Evolutionary conservation across 2,329 filamentous ascomycete genomes (phyloP).

Genomic region (Ophiocordyceps camponoti-rufipedis): DNA sequence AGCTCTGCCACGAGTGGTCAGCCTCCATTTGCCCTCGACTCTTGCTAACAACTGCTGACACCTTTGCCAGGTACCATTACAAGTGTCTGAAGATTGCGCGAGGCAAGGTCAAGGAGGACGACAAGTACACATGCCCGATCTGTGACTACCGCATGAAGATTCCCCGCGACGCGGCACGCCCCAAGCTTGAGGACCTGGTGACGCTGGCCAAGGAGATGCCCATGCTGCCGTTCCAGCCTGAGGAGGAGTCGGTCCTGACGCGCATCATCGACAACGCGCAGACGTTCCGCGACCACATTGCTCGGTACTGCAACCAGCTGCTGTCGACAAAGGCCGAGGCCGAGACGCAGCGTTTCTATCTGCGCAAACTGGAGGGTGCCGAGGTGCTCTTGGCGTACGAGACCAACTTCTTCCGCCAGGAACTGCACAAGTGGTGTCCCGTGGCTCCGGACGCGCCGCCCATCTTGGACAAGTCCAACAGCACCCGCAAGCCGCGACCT

Average conservation of each 20-base stretch:
- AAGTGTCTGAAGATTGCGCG: constrained; percentile 96
- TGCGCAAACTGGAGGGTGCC: constrained; percentile 92
- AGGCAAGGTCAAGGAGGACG: constrained; percentile 94
- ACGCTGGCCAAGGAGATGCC: constrained; percentile 71
- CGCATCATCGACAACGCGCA: constrained; percentile 74
- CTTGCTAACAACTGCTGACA: background rate
- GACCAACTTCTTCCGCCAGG: constrained; percentile 95
- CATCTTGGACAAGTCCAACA: constrained; percentile 70
- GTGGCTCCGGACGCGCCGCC: constrained; percentile 76
- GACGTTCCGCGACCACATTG: constrained; percentile 68
- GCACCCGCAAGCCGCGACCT: constrained; percentile 84
- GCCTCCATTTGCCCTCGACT: constrained; percentile 11
- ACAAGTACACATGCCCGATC: constrained; percentile 95
- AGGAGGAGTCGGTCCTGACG: constrained; percentile 76
- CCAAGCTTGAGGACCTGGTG: constrained; percentile 80
- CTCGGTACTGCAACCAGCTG: constrained; percentile 62
- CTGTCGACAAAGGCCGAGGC: constrained; percentile 72
- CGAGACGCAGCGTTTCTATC: constrained; percentile 79
- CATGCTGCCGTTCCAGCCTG: constrained; percentile 76
- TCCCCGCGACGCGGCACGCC: constrained; percentile 83
- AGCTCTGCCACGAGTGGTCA: constrained; percentile 93
- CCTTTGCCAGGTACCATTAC: constrained; percentile 62
- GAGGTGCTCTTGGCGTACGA: constrained; percentile 83
- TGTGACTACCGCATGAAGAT: constrained; percentile 97
- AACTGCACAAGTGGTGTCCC: constrained; percentile 86